A percentile compares a stretch with the other conserved stretches of the same genome.
Evolutionary conservation across 2,329 filamentous ascomycete genomes (phyloP).

Genomic region (Hymenoscyphus linearis): DNA sequence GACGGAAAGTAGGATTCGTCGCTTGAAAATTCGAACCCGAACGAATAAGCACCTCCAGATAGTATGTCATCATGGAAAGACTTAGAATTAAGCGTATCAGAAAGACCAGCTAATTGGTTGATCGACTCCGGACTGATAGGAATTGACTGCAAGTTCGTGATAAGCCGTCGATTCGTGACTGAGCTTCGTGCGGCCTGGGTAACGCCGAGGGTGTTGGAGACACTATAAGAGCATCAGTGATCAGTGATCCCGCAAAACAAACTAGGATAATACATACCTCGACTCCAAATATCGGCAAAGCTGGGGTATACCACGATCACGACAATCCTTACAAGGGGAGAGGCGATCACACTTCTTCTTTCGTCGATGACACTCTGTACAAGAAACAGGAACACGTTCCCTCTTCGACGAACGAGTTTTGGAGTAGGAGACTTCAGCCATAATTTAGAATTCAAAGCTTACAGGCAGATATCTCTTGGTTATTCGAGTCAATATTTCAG

Average conservation of each 20-base stretch:
- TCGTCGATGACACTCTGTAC: slow-evolving; percentile 4
- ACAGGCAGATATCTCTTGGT: neutral
- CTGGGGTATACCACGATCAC: neutral
- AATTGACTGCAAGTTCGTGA: neutral
- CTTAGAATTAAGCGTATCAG: neutral
- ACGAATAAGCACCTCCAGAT: neutral
- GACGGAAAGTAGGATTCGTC: neutral
- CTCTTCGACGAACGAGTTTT: neutral
- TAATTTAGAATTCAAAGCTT: neutral
- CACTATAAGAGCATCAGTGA: neutral
- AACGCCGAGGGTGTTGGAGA: neutral
- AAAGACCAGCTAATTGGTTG: neutral
- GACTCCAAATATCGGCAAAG: slow-evolving; percentile 1
- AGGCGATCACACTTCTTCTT: slow-evolving; percentile 6
- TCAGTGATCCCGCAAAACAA: neutral
- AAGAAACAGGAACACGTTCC: slow-evolving; percentile 3
- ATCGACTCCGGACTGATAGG: slow-evolving; percentile 4
- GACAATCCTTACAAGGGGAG: neutral
- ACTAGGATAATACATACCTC: neutral
- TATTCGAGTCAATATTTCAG: neutral
- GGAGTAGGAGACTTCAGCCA: neutral
- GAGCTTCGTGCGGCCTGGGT: neutral
- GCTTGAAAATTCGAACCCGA: neutral
- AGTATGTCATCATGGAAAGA: neutral
- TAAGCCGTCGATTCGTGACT: neutral